Evolutionary conservation across 345 rosid genomes (phyloP), one percentile per base, ranked within the genome.

Genomic region (Erodium maritimum): DNA sequence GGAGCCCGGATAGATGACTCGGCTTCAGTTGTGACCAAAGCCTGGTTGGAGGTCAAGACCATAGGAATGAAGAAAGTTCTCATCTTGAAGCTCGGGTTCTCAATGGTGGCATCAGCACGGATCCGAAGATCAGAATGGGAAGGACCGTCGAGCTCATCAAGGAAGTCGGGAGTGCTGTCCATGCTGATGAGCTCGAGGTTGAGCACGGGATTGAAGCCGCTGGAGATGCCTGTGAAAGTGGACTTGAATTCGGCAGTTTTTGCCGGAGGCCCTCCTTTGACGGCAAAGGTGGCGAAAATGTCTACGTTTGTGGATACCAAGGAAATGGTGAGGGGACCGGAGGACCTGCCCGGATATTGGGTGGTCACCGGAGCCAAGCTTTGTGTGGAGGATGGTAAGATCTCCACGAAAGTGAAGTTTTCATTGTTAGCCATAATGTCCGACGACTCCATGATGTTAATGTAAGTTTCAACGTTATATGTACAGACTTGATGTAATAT

Each of bases 301-400:
- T 69, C 80, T 4, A 83, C 60, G 73, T 87, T 89, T 23, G 99
- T 93, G n/a, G 87, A 93, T 61, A 87, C 84, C 12, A 89, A 82
- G 72, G 96, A 87, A 72, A 88, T 74, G 80, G 73, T 83, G 59
- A 76, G 99, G 70, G 96, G 99, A 48, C 96, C 96, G 0, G 94
- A 93, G 71, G 84, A 82, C 56, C 63, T 70, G 1, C 99, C 96
- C 19, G 99, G 99, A 51, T 93, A 87, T 69, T 93, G 96, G 99
- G 95, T 93, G 61, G 82, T 93, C 34, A 87, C 94, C 0, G 99
- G 99, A 56, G 95, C 99, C 42, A 87, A 82, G 82, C 90, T 93
- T 19, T 78, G 82, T 53, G 66, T 87, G 37, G 95, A 82, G 50
- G 84, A 77, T 51, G 90, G 95, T 21, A 79, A 73, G 76, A 87